phyloP scores from a whole-genome alignment of 2,329 filamentous ascomycete species.

The Talaromyces sp. region DNA sequence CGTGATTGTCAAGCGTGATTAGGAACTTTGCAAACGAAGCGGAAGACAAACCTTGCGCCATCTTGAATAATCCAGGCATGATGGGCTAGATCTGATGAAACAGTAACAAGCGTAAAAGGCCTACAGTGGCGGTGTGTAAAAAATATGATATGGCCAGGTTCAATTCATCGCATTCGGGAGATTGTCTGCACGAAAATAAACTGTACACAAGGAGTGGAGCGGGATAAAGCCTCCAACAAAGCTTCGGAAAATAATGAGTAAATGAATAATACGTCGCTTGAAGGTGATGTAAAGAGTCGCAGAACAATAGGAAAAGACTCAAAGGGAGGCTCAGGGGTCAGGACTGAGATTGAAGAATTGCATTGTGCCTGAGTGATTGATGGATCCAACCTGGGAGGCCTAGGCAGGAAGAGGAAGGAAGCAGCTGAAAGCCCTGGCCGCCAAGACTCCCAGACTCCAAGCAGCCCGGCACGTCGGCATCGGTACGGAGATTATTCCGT shows the following conservation, averaged over 20 bases:
- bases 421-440: not conserved
- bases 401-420: constrained; percentile 5
- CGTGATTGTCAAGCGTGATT: not conserved
- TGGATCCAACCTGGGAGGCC: not conserved
- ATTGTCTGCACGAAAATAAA: constrained; percentile 1
- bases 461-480: not conserved
- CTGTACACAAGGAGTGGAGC: not conserved
- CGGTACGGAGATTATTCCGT: constrained; percentile 1
- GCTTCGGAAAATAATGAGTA: not conserved
- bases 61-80: constrained; percentile 34
- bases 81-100: not conserved
- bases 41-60: constrained; percentile 34
- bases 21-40: not conserved
- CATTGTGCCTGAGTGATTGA: not conserved
- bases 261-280: not conserved
- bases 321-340: not conserved
- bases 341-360: not conserved
- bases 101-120: not conserved
- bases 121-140: constrained; percentile 8
- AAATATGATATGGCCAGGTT: not conserved
- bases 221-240: not conserved
- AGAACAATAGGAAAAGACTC: not conserved
- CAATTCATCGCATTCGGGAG: constrained; percentile 10
- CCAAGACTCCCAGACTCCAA: not conserved
- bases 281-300: not conserved